These are phyloP conservation scores for Rosa rugosa DNA, from an alignment of 306 rosid species.

Conservation along the genomic window DNA sequence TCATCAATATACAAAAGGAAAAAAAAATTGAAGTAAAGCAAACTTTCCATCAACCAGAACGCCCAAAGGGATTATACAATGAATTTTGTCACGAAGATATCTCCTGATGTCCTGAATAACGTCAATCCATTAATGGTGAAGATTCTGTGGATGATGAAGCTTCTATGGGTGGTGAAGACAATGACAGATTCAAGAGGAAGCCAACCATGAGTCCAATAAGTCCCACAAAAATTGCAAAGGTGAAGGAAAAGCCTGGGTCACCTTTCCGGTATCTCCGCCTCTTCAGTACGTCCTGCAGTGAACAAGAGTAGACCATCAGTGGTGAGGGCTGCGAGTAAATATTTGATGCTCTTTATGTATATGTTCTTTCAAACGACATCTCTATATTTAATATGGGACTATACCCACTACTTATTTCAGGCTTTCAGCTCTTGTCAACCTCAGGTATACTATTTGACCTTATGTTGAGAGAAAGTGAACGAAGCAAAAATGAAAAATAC, in stretches of 20 bases:
- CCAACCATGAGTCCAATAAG: conserved; percentile 79
- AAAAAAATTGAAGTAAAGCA: conserved; percentile 1
- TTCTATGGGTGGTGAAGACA: conserved; percentile 56
- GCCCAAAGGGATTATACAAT: conserved; percentile 17
- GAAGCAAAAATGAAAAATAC: background rate
- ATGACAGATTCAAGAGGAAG: conserved; percentile 68
- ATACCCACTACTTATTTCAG: background rate
- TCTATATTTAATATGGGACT: background rate
- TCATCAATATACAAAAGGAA: conserved; percentile 27
- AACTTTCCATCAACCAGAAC: conserved; percentile 17
- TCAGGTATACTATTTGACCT: background rate
- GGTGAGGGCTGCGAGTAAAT: background rate
- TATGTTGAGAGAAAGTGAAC: background rate
- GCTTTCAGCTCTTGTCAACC: background rate
- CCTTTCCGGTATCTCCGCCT: conserved; percentile 56
- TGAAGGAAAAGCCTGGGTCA: conserved; percentile 71
- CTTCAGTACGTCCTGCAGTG: conserved; percentile 65
- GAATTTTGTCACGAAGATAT: conserved; percentile 18
- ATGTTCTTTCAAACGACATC: background rate
- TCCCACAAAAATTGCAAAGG: conserved; percentile 70
- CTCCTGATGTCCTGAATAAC: background rate
- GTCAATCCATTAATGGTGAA: background rate
- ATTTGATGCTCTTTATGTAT: background rate
- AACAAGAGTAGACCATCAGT: background rate
- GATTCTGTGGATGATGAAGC: background rate